Evolutionary conservation across 2,329 filamentous ascomycete species (phyloP), one percentile per base, ranked within the genome.

Genomic region (Beauveria varroae): DNA sequence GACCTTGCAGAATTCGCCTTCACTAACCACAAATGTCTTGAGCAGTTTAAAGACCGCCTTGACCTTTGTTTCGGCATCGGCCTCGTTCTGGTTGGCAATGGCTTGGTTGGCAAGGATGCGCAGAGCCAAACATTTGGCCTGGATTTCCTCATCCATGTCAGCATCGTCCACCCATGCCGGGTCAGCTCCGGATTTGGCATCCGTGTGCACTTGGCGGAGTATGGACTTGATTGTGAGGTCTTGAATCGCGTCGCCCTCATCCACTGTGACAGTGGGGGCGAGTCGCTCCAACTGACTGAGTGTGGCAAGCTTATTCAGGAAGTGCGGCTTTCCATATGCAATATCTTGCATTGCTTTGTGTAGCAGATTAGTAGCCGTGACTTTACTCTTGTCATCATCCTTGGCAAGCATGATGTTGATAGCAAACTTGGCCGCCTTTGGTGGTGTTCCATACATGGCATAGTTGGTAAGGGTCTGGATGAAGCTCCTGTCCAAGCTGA

Each of bases 341-440:
- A 90, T 93, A 56, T 86, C 83, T 65, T 90, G 86, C 65, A 90
- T 84, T 63, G 88, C 88, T 70, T 88, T 89, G 60, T 88, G 84
- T 8, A 97, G 75, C 12, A 99, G 81, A 67, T 96, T 92, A 58
- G 88, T 92, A 8, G 91, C 90, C 63, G 91, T 90, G 77, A 96
- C 88, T 69, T 93, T 75, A 66, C 81, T 89, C 72, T 91, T 95
- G 56, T 93, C 86, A 24, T 85, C 81, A 51, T 80, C 79, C 67
- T 87, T 87, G 41, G 90, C 87, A 74, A 96, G 85, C 59, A 99
- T 81, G 65, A 99, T 92, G 30, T 91, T 93, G 54, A 98, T 86
- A 0, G 95, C 95, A 75, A 98, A 92, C 74, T 99, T 99, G 24
- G 93, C 91, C 9, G 91, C 90, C 70, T 88, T 87, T 12, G 90